Conservation (phyloP, 228 moss, liverwort and hornwort genomes). For the Sphagnum fallax region DNA sequence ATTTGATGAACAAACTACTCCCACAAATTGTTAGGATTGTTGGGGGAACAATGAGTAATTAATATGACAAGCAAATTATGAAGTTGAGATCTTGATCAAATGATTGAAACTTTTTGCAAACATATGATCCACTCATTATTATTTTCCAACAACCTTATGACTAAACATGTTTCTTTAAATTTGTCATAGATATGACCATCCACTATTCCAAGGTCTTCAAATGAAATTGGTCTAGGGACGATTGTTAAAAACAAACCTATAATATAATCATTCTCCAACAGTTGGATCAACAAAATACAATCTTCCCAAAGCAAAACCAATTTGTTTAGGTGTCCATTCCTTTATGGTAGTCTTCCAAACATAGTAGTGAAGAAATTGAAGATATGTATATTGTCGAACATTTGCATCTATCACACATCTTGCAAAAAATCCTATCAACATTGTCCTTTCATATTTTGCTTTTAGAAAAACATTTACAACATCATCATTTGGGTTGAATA, state of each 20-base stretch:
- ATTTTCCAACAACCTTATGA: background rate
- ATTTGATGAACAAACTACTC: background rate
- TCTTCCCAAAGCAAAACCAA: background rate
- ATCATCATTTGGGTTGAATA: background rate
- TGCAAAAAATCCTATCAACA: background rate
- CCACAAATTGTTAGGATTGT: background rate
- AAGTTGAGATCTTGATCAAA: background rate
- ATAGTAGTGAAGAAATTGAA: background rate
- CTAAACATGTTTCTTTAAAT: background rate
- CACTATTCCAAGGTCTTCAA: background rate
- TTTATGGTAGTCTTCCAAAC: background rate
- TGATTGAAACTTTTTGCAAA: background rate
- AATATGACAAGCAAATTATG: background rate
- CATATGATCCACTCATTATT: background rate
- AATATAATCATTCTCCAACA: background rate
- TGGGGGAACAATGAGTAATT: background rate
- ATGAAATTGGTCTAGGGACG: background rate
- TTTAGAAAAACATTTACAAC: background rate
- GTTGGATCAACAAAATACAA: constrained; percentile 1
- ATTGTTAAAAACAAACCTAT: background rate
- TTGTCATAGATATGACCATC: background rate
- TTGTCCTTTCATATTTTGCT: background rate
- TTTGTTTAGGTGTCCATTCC: background rate
- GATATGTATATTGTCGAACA: constrained; percentile 1
- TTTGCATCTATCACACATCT: background rate